phyloP scores from a whole-genome alignment of 345 rosid genomes.

The Salix suchowensis region DNA sequence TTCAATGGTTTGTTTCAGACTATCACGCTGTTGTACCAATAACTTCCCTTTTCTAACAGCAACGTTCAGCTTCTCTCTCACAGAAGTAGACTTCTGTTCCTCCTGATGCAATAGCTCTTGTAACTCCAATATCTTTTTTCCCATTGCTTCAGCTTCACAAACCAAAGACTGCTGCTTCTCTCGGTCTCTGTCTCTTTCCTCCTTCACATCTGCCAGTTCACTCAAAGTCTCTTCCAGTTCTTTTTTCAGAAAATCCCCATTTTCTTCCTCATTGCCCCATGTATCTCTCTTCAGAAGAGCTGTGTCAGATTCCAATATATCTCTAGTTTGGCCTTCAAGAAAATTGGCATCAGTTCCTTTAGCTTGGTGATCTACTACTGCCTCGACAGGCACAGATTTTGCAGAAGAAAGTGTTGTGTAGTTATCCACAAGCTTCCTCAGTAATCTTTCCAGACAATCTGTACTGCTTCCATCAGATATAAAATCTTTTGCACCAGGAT shows the following conservation, averaged over 20 bases:
- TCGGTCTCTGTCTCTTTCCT: conserved; percentile 61
- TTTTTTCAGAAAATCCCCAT: conserved; percentile 42
- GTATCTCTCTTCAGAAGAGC: conserved; percentile 38
- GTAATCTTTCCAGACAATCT: conserved; percentile 55
- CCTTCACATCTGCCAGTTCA: conserved; percentile 51
- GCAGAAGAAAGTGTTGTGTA: conserved; percentile 26
- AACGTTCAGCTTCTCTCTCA: conserved; percentile 78
- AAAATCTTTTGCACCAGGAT: conserved; percentile 42
- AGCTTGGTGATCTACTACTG: conserved; percentile 12
- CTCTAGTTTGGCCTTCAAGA: conserved; percentile 12
- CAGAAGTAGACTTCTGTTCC: conserved; percentile 77
- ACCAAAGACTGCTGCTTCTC: conserved; percentile 56
- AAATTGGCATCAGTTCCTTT: conserved; percentile 1
- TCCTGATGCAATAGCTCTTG: conserved; percentile 64
- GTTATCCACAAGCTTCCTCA: conserved; percentile 66
- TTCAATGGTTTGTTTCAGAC: conserved; percentile 69
- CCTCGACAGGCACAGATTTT: conserved; percentile 27
- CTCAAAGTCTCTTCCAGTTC: conserved; percentile 60
- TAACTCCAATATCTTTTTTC: conserved; percentile 54
- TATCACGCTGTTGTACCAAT: conserved; percentile 82
- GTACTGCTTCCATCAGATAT: conserved; percentile 36
- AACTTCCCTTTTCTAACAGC: conserved; percentile 97
- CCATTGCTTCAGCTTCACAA: conserved; percentile 55
- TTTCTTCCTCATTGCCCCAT: conserved; percentile 30
- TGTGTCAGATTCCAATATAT: conserved; percentile 15